Conservation (phyloP, 495 filamentous ascomycete species). For the Oidiodendron maius region DNA sequence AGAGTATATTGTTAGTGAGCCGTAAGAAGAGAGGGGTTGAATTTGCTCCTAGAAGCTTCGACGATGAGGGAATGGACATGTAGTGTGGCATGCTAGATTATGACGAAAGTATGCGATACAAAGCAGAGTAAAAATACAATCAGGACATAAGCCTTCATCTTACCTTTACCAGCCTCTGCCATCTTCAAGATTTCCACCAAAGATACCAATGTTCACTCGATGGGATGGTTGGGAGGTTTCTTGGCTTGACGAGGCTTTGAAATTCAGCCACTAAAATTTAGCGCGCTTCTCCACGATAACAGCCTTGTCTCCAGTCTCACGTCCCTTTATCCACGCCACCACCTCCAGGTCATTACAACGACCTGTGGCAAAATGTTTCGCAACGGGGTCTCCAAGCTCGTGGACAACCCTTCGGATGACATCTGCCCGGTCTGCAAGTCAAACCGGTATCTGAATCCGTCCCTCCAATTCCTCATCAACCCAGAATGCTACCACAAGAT, state of each 20-base stretch:
- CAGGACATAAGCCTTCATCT: no score
- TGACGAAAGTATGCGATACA: background rate
- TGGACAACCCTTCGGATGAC: slow-evolving; percentile 43
- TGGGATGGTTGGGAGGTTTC: slow-evolving; percentile 8
- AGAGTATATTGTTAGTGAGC: slow-evolving; percentile 17
- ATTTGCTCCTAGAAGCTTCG: background rate
- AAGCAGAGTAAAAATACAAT: no score
- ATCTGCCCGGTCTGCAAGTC: slow-evolving; percentile 97
- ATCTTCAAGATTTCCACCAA: background rate
- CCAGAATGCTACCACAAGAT: slow-evolving; percentile 99
- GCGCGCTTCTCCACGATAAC: slow-evolving; percentile 3
- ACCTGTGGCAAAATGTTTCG: slow-evolving; percentile 12
- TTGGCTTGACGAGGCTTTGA: slow-evolving; percentile 18
- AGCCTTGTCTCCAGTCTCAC: slow-evolving; percentile 13
- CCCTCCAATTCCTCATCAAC: slow-evolving; percentile 92
- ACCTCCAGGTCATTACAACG: background rate
- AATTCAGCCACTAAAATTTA: slow-evolving; percentile 10
- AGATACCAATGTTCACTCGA: background rate
- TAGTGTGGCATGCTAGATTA: background rate
- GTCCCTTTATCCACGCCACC: slow-evolving; percentile 1
- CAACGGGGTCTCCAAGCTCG: slow-evolving; percentile 1
- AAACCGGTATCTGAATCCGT: slow-evolving; percentile 85
- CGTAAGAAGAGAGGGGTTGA: background rate
- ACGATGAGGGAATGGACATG: background rate
- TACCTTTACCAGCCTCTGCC: slow-evolving; percentile 22